Evolutionary conservation across 208 protist genomes (phyloP), one percentile per base, ranked within the genome.

Genomic region (Acanthamoeba triangularis): DNA sequence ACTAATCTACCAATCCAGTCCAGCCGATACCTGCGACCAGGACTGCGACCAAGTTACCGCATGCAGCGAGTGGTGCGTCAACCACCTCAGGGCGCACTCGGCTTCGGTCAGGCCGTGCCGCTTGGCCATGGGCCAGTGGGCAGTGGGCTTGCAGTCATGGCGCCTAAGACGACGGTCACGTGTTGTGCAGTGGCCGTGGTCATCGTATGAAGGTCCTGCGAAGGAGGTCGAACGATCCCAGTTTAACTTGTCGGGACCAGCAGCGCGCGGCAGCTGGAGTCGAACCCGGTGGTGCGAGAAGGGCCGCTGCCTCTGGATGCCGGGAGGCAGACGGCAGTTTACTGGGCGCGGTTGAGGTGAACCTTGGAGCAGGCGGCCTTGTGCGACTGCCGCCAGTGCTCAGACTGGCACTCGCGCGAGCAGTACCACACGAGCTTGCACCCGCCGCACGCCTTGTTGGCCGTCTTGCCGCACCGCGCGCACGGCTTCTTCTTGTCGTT

Each of bases 11-110:
- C n/a, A n/a, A n/a, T n/a, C n/a, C n/a, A n/a, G n/a, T n/a, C n/a
- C n/a, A n/a, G n/a, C n/a, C n/a, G n/a, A n/a, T n/a, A n/a, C n/a
- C n/a, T n/a, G n/a, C n/a, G n/a, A n/a, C n/a, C n/a, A n/a, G n/a
- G n/a, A n/a, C n/a, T n/a, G n/a, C n/a, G n/a, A n/a, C n/a, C n/a
- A n/a, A n/a, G n/a, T n/a, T n/a, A n/a, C 76, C 92, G 80, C 28
- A 96, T n/a, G 65, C 94, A 78, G 30, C 13, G 94, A 96, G 47
- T 96, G 94, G 61, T 94, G 54, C 3, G 76, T 37, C 54, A 96
- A 52, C 84, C 84, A 96, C 20, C 94, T 1, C 35, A 94, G 87
- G 20, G 94, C 94, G 41, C 52, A 59, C 33, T 93, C 94, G 20
- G 85, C 94, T 35, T 92, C 35, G 10, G 94, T 78, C 10, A 94